Conservation (phyloP, 2,329 filamentous ascomycete species). For the Ophiostoma pallidulum region DNA sequence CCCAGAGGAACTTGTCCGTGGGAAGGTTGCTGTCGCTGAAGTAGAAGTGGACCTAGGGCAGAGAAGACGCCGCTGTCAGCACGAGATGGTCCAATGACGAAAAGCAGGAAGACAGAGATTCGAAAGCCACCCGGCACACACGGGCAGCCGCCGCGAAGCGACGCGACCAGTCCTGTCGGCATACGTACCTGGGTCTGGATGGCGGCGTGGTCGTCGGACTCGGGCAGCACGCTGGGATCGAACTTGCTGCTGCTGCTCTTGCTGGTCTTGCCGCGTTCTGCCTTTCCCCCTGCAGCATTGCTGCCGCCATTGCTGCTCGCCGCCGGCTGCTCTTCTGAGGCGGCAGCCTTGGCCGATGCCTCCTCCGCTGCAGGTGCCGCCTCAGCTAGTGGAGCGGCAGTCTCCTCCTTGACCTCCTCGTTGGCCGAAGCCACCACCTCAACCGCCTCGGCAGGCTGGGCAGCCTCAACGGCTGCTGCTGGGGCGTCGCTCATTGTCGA, state of each 20-base stretch:
- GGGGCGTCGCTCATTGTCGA: constrained; percentile 19
- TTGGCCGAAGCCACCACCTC: constrained; percentile 10
- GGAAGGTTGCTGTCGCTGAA: constrained; percentile 87
- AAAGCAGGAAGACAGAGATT: no score
- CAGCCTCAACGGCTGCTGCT: constrained; percentile 18
- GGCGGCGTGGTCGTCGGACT: constrained; percentile 66
- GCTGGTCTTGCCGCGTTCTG: constrained; percentile 24
- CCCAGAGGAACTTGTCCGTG: constrained; percentile 79
- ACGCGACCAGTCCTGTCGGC: no score
- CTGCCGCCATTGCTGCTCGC: no score
- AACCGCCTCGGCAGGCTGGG: constrained; percentile 19
- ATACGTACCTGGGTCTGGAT: constrained; percentile 69
- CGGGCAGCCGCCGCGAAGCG: no score
- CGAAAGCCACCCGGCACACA: no score
- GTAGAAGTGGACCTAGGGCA: constrained; percentile 84
- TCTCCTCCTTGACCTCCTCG: constrained; percentile 2
- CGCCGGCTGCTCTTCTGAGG: constrained; percentile 20
- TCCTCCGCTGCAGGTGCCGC: no score
- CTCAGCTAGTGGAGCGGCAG: constrained; percentile 19
- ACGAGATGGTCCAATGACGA: not conserved
- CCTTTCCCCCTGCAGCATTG: constrained; percentile 24
- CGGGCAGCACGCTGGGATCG: constrained; percentile 55
- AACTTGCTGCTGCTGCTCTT: constrained; percentile 54
- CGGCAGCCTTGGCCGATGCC: constrained; percentile 28
- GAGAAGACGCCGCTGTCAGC: constrained; percentile 9